phyloP scores from a whole-genome alignment of 768 basidiomycete genomes.

The Mycena maculata region DNA sequence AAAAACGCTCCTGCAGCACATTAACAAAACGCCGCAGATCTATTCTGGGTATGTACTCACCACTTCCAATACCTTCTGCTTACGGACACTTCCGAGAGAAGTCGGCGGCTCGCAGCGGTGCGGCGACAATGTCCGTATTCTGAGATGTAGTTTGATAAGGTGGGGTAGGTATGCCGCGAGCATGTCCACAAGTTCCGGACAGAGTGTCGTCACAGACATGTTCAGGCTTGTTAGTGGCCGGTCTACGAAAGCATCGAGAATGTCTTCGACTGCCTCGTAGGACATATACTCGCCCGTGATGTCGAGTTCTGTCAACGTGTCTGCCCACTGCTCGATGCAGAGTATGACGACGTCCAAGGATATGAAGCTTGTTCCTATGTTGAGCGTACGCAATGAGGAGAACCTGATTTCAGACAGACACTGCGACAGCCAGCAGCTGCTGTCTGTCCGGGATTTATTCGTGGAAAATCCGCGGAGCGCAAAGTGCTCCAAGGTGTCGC shows the following conservation, averaged over 20 bases:
- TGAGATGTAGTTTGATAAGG: constrained; percentile 19
- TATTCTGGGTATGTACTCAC: constrained; percentile 1
- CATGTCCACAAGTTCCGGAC: constrained; percentile 27
- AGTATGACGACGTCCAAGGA: constrained; percentile 16
- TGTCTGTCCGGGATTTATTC: not conserved
- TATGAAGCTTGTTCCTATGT: constrained; percentile 25
- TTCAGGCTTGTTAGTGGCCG: not conserved
- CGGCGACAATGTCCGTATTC: not conserved
- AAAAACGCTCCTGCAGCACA: constrained; percentile 5
- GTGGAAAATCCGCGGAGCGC: constrained; percentile 23
- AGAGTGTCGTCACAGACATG: constrained; percentile 10
- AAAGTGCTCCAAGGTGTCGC: constrained; percentile 10
- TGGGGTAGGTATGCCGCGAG: constrained; percentile 19
- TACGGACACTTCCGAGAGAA: not conserved
- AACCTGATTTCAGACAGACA: constrained; percentile 25
- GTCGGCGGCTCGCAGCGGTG: constrained; percentile 7
- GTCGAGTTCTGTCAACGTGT: constrained; percentile 17
- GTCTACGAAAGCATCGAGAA: not conserved
- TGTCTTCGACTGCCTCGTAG: constrained; percentile 10
- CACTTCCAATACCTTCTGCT: constrained; percentile 1
- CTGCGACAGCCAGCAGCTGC: constrained; percentile 24
- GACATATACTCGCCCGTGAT: constrained; percentile 19
- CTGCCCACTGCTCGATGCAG: constrained; percentile 20
- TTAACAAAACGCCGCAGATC: not conserved
- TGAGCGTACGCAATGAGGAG: constrained; percentile 6